phyloP scores from a whole-genome alignment of 768 basidiomycete species.

The Phlebiopsis gigantea region DNA sequence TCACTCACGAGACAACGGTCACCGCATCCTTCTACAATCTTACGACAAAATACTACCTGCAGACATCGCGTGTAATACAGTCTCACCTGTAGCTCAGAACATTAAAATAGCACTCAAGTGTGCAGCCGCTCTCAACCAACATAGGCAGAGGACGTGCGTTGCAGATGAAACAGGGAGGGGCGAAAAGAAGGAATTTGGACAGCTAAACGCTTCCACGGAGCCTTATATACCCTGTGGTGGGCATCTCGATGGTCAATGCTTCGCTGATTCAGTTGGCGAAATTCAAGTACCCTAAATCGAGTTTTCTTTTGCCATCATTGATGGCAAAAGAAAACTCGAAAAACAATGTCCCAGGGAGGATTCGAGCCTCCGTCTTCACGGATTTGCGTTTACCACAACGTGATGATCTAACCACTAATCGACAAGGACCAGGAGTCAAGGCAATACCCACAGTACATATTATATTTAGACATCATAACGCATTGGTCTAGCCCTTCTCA shows the following conservation, averaged over 20 bases:
- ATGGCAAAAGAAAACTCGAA: background rate
- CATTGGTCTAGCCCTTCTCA: background rate
- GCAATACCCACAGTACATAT: background rate
- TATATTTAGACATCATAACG: background rate
- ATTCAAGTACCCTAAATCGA: too few relatives aligned
- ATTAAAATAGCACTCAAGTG: too few relatives aligned
- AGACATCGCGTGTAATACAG: too few relatives aligned
- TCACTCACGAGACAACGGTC: too few relatives aligned
- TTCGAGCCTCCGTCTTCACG: constrained; percentile 39
- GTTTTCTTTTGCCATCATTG: too few relatives aligned
- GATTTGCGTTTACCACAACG: constrained; percentile 31
- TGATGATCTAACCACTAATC: constrained; percentile 43
- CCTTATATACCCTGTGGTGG: background rate
- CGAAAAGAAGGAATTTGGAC: background rate
- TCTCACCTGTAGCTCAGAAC: too few relatives aligned
- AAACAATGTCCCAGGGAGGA: constrained; percentile 29
- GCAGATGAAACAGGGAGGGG: background rate
- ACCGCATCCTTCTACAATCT: too few relatives aligned
- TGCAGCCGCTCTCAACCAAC: too few relatives aligned
- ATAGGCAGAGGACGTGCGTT: background rate
- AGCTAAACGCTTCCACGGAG: background rate
- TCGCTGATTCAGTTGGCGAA: background rate
- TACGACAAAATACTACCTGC: too few relatives aligned
- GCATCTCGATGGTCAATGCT: background rate
- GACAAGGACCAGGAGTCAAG: constrained; percentile 28